Percentiles rank a stretch among this genome's conserved stretches.
Conservation (phyloP, 495 filamentous ascomycete genomes). For the Podospora anserina region DNA sequence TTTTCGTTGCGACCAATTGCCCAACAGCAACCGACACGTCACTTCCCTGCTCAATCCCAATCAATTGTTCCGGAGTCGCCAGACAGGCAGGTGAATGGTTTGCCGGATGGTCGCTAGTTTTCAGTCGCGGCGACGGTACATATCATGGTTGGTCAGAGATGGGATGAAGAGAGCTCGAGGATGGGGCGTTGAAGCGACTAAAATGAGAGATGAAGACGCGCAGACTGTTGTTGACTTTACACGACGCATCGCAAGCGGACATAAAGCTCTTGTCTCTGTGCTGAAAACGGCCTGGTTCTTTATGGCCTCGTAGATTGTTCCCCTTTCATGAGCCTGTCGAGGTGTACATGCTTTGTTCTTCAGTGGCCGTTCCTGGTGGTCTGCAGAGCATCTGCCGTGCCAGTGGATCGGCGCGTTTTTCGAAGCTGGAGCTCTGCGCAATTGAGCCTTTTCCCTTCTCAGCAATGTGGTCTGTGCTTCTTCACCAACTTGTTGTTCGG, state of each 20-base stretch:
- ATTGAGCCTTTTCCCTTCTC: neutral
- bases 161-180: constrained; percentile 1
- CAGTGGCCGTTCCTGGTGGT: constrained; percentile 2
- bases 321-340: constrained; percentile 25
- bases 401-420: neutral
- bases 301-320: constrained; percentile 12
- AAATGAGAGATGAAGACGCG: constrained; percentile 16
- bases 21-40: constrained; percentile 9
- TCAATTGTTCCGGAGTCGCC: constrained; percentile 1
- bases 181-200: constrained; percentile 15
- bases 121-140: neutral
- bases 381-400: constrained; percentile 8
- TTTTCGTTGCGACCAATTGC: neutral
- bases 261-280: constrained; percentile 31
- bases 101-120: neutral
- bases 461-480: neutral
- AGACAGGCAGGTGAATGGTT: neutral
- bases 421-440: neutral
- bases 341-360: constrained; percentile 18
- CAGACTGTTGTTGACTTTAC: constrained; percentile 7
- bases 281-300: constrained; percentile 33
- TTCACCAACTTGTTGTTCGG: neutral
- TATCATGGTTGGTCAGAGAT: neutral
- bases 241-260: constrained; percentile 27
- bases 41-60: constrained; percentile 8